Conservation (phyloP, 1,284 basidiomycete species). For the Cystobasidiaceae sp. region DNA sequence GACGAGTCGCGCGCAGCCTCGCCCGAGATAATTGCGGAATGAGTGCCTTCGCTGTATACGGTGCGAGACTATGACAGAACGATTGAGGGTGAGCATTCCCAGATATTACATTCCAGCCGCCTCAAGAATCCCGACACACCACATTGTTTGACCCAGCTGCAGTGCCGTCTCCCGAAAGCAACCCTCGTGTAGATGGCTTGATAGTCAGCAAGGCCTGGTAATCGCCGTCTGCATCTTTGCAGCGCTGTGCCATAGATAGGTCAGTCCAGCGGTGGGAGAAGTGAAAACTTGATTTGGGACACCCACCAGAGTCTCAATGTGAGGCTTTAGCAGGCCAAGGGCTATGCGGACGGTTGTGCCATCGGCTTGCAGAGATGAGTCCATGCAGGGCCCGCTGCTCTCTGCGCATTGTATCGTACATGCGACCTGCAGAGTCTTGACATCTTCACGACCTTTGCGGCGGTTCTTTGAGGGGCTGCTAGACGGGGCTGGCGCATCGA, state of each 20-base stretch:
- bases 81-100: too few relatives aligned
- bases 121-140: too few relatives aligned
- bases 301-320: slow-evolving; percentile 5
- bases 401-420: background rate
- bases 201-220: too few relatives aligned
- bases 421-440: background rate
- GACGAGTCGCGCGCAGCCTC: slow-evolving; percentile 4
- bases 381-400: background rate
- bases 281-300: too few relatives aligned
- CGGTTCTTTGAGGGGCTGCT: background rate
- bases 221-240: too few relatives aligned
- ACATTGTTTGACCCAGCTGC: too few relatives aligned
- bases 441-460: background rate
- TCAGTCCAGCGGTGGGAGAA: too few relatives aligned
- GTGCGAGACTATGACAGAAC: slow-evolving; percentile 9
- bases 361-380: background rate
- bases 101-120: background rate
- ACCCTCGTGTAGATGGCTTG: too few relatives aligned
- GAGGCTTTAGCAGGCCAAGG: slow-evolving; percentile 2
- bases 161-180: too few relatives aligned
- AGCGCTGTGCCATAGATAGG: too few relatives aligned
- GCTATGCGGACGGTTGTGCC: background rate
- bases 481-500: background rate
- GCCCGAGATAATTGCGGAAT: background rate
- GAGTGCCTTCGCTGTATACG: background rate